These are phyloP conservation scores for Calonectria naviculata DNA, from an alignment of 2,329 filamentous ascomycete species.

Conservation along the genomic window DNA sequence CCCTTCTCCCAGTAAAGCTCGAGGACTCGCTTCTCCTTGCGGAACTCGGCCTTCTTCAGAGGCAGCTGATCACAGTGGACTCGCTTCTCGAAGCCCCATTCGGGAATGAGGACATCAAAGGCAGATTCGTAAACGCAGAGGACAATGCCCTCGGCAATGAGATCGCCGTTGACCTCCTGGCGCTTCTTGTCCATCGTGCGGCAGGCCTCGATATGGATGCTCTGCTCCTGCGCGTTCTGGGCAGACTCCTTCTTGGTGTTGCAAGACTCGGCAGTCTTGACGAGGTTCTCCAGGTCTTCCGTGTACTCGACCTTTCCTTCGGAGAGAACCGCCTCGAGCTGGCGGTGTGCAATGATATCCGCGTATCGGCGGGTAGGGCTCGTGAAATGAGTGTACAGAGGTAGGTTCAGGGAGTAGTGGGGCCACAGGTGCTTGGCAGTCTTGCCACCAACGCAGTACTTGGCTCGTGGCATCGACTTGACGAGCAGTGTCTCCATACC, in stretches of 20 bases:
- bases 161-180: constrained; percentile 86
- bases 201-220: constrained; percentile 98
- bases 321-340: constrained; percentile 88
- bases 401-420: constrained; percentile 93
- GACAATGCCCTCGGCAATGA: constrained; percentile 96
- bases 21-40: constrained; percentile 93
- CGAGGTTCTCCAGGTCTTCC: constrained; percentile 88
- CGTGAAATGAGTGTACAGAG: constrained; percentile 97
- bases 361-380: constrained; percentile 95
- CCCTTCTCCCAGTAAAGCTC: constrained; percentile 99
- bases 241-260: constrained; percentile 99
- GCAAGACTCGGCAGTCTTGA: constrained; percentile 93
- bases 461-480: constrained; percentile 96
- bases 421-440: constrained; percentile 80
- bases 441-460: constrained; percentile 91
- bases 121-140: constrained; percentile 98
- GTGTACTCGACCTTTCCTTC: constrained; percentile 85
- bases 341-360: constrained; percentile 94
- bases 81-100: constrained; percentile 99
- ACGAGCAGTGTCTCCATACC: constrained; percentile 97
- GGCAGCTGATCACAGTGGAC: constrained; percentile 99
- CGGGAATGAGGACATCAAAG: constrained; percentile 97
- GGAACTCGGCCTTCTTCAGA: constrained; percentile 98
- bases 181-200: constrained; percentile 94
- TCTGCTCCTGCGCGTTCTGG: constrained; percentile 97